Evolutionary conservation across 108 stramenopile species (phyloP), one percentile per base, ranked within the genome.

Genomic region (Cyclostephanos tholiformis): DNA sequence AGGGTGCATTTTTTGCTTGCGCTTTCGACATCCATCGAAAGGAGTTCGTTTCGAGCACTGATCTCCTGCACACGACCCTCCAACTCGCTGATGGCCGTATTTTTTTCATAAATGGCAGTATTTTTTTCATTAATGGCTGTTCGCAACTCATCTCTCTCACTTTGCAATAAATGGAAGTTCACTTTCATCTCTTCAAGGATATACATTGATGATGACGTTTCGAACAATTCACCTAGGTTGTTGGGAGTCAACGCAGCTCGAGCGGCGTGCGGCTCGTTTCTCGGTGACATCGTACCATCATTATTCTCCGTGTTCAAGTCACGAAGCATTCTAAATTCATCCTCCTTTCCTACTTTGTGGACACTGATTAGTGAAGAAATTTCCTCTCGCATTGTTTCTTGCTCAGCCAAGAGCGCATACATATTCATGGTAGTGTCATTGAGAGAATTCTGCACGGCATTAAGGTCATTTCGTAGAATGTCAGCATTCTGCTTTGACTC

Each of bases 401-500:
- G 12, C 44, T 46, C 44, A 14, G 44, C 44, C 16, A 46, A 46
- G 16, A 46, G 44, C 44, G 12, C 16, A 14, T 16, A 0, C 44
- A 46, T 46, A 0, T 46, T 46, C 44, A 16, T 17, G 0, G 44
- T 17, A 14, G 44, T 46, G 3, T 46, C 44, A 16, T 46, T 3
- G 16, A 46, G 44, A 17, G 44, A 46, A 2, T 41, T 23, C 6
- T 22, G 19, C n/a, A 4, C 36, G 8, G 61, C n/a, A 20, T 62
- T 38, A 9, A 43, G 39, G 41, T 39, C 61, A 22, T 2, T 41
- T 17, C 20, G 61, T 19, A 60, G 16, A 53, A 1, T 53, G 23
- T 53, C 17, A n/a, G 52, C 25, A 53, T n/a, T 25, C 52, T 53
- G 52, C 52, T 6, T 53, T 53, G 53, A 55, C 53, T 55, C 25